Evolutionary conservation across 441 rosid genomes (phyloP), one percentile per base, ranked within the genome.

Genomic region (Melastoma candidum): DNA sequence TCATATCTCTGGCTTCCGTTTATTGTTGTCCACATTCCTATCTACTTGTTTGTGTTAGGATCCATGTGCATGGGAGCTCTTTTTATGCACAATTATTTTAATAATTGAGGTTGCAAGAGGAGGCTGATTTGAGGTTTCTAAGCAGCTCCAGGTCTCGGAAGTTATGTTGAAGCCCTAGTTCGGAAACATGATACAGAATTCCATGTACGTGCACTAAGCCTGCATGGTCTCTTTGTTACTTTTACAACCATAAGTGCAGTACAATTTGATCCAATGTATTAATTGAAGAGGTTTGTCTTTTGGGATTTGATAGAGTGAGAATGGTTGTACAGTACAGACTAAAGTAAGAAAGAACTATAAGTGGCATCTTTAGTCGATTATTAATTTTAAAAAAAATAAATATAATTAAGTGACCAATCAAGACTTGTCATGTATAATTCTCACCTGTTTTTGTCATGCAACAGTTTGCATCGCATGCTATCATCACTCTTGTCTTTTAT

Each of bases 91-190:
- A 39, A 9, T 52, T 36, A 12, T 52, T 25, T 52, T 39, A 52
- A 36, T 36, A 36, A 36, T 6, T 36, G 8, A 36, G 41, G 7
- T 36, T 4, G 41, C 45, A n/a, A 11, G n/a, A 54, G 26, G 29
- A 56, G 63, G 65, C 66, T 36, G 9, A 70, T 29, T 25, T 57
- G 17, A 14, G 67, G 52, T 62, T 71, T 46, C 55, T 63, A 29
- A 49, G 60, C 81, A 93, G 99, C 95, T 75, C 82, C 97, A 61
- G 96, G 96, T 58, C 73, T 93, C 67, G 96, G 99, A 71, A 86
- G 83, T 83, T 84, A 87, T 63, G 96, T 93, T 59, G 99, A 93
- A 72, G 89, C 95, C 14, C 84, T 87, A 60, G 89, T 84, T 71
- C 79, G 85, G 58, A 93, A 83, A 68, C 96, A 86, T 51, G 99